Evolutionary conservation across 495 filamentous ascomycete genomes (phyloP), one percentile per base, ranked within the genome.

Genomic region (Evansstolkia leycettana): DNA sequence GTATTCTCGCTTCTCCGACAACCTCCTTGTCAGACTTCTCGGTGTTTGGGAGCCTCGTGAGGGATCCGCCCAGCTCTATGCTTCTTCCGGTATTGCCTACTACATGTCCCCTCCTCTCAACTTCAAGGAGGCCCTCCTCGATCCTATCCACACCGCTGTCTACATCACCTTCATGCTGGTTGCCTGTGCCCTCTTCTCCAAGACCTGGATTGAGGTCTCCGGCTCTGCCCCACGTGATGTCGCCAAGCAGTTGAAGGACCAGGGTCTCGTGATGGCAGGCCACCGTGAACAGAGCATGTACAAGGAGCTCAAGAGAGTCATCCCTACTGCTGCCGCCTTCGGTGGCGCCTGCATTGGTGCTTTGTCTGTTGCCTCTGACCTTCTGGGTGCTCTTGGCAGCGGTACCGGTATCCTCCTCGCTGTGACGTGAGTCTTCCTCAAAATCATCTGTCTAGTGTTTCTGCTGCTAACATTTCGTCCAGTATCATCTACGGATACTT

Each of bases 271-370:
- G 50, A 99, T 99, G 92, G 90, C 92, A 49, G 92, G 92, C 43
- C 92, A 99, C 67, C 79, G 92, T 65, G 92, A 99, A 65, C 87
- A 95, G 73, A 92, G 84, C 73, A 96, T 96, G 92, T 99, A 99
- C 76, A 93, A 90, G 75, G 92, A 99, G 58, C 73, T 99, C 37
- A 99, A 99, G 81, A 78, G 92, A 47, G 86, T 99, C 47, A 99
- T 99, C 41, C 92, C 92, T 39, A 94, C 89, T 29, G 92, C 92
- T 36, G 92, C 92, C 43, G 90, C 92, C 40, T 99, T 99, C 49
- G 92, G 92, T 64, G 92, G 92, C 68, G 92, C 92, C 41, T 95
- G 88, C 72, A 99, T 99, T 73, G 92, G 92, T 62, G 92, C 82
- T 48, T 75, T 99, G 24, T 94, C 87, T 20, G 87, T 99, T 53